phyloP scores from a whole-genome alignment of 495 filamentous ascomycete species.

The Chaetomidium leptoderma region DNA sequence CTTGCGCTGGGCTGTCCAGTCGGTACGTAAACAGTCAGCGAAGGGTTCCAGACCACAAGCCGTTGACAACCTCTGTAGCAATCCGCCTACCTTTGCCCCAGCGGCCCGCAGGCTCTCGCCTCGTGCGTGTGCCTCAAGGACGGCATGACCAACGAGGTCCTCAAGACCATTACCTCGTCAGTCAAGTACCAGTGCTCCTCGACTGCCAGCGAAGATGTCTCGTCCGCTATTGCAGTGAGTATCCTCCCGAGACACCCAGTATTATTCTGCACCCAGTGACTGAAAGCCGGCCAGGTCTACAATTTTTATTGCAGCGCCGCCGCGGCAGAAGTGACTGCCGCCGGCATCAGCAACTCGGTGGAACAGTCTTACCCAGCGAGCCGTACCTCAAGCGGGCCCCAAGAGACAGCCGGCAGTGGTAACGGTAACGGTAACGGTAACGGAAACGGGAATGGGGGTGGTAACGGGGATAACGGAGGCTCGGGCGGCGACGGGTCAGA shows the following conservation, averaged over 20 bases:
- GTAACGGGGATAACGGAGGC: background rate
- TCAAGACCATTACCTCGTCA: slow-evolving; percentile 35
- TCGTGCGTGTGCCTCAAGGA: slow-evolving; percentile 49
- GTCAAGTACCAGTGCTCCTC: slow-evolving; percentile 42
- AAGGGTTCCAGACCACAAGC: background rate
- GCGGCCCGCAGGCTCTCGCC: slow-evolving; percentile 41
- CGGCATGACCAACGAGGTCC: slow-evolving; percentile 36
- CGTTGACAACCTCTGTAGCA: slow-evolving; percentile 28
- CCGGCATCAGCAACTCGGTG: slow-evolving; percentile 39
- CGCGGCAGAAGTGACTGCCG: slow-evolving; percentile 33
- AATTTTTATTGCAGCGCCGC: slow-evolving; percentile 48
- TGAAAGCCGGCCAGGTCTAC: slow-evolving; percentile 29
- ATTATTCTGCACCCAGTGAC: background rate
- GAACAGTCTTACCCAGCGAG: slow-evolving; percentile 13
- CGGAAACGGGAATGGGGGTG: slow-evolving; percentile 2
- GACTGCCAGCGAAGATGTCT: slow-evolving; percentile 44
- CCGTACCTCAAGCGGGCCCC: slow-evolving; percentile 8
- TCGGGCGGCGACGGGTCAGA: slow-evolving; percentile 1
- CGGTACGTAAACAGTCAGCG: slow-evolving; percentile 30
- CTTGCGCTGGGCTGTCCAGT: slow-evolving; percentile 38
- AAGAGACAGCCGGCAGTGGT: slow-evolving; percentile 17
- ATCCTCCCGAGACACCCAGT: background rate
- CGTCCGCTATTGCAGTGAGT: slow-evolving; percentile 34
- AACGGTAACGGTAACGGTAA: slow-evolving; percentile 11
- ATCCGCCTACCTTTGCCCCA: slow-evolving; percentile 39